Conservation (phyloP, 2,329 filamentous ascomycete genomes). For the Celoporthe dispersa region DNA sequence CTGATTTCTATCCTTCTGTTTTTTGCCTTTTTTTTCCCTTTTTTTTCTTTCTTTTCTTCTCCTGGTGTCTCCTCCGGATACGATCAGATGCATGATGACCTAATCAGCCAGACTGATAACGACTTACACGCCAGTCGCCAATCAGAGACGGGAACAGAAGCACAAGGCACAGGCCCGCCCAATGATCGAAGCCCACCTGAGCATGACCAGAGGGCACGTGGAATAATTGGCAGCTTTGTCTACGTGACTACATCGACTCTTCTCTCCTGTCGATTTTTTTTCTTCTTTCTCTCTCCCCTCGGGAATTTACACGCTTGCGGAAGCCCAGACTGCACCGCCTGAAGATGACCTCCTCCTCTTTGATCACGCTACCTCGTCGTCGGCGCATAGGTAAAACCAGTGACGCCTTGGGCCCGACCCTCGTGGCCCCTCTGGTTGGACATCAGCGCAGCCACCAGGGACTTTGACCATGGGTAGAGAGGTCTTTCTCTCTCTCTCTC, state of each 20-base stretch:
- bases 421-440: constrained; percentile 32
- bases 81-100: neutral
- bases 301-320: neutral
- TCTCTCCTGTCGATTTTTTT: neutral
- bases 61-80: neutral
- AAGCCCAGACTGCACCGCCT: neutral
- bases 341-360: constrained; percentile 4
- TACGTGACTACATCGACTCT: neutral
- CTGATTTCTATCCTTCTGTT: too few relatives aligned
- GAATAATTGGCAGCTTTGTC: constrained; percentile 24
- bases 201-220: constrained; percentile 23
- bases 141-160: constrained; percentile 23
- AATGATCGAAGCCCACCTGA: constrained; percentile 20
- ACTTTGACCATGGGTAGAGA: neutral
- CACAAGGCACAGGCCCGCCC: constrained; percentile 29
- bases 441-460: constrained; percentile 4
- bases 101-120: neutral
- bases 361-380: constrained; percentile 13
- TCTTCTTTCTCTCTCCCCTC: neutral
- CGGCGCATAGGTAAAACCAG: constrained; percentile 3
- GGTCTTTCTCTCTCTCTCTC: too few relatives aligned
- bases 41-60: too few relatives aligned
- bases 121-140: constrained; percentile 30
- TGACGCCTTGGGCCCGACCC: constrained; percentile 16
- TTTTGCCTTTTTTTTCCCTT: neutral